Evolutionary conservation across 2,329 filamentous ascomycete species (phyloP).

Genomic region (Aspergillus persii): DNA sequence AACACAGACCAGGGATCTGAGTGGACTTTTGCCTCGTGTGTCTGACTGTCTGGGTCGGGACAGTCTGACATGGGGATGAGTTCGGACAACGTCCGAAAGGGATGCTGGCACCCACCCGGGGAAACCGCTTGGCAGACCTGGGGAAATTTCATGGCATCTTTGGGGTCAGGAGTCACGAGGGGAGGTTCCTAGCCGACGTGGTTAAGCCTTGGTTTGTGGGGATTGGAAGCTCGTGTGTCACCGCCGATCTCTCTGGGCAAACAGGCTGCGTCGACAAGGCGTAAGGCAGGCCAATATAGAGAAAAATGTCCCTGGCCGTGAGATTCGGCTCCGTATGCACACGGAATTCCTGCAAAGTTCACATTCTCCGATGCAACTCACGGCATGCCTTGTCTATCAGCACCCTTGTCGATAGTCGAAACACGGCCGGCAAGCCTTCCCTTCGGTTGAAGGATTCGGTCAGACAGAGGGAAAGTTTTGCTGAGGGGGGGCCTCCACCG

Average conservation of each 20-base stretch:
- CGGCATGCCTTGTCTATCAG: not conserved
- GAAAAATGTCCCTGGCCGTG: not conserved
- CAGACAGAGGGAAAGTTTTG: not conserved
- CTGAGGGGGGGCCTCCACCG: not conserved
- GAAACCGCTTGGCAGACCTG: conserved; percentile 1
- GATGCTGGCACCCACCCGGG: not conserved
- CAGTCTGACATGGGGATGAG: not conserved
- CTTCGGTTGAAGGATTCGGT: not conserved
- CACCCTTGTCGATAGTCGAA: not conserved
- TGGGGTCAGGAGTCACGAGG: not conserved
- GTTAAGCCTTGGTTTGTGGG: not conserved
- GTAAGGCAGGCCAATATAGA: not conserved
- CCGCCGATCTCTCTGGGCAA: not conserved
- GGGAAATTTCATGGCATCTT: conserved; percentile 2
- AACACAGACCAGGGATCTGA: not conserved
- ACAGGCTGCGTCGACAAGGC: not conserved
- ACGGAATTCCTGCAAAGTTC: not conserved
- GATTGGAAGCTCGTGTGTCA: not conserved
- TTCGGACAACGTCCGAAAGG: conserved; percentile 7
- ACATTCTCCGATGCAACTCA: not conserved
- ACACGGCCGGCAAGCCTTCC: not conserved
- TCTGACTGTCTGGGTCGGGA: not conserved
- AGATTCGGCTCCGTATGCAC: not conserved
- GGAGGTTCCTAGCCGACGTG: not conserved
- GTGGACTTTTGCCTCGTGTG: not conserved